These are phyloP conservation scores for Cucumis hystrix DNA, from an alignment of 306 rosid genomes.

Conservation along the genomic window DNA sequence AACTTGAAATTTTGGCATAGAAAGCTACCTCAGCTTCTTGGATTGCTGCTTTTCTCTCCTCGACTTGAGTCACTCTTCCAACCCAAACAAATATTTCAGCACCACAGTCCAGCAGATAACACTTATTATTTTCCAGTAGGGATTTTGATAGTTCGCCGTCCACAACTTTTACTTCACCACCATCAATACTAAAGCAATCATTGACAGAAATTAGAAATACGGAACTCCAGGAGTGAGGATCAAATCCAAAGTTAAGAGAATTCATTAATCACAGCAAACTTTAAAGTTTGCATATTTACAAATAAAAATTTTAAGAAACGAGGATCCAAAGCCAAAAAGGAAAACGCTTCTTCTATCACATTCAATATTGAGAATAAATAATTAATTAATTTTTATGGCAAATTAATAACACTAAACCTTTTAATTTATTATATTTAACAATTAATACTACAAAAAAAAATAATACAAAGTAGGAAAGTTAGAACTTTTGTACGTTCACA, in stretches of 20 bases:
- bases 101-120: conserved; percentile 91
- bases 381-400: neutral
- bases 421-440: neutral
- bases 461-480: neutral
- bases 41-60: conserved; percentile 80
- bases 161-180: conserved; percentile 55
- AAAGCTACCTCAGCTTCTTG: conserved; percentile 77
- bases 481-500: neutral
- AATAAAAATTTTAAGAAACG: conserved; percentile 3
- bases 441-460: neutral
- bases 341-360: neutral
- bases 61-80: conserved; percentile 94
- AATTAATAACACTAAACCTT: neutral
- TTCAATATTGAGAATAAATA: neutral
- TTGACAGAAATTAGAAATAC: conserved; percentile 16
- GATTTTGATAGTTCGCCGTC: conserved; percentile 83
- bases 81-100: conserved; percentile 85
- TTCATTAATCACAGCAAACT: neutral
- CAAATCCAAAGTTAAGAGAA: neutral
- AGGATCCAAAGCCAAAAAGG: conserved; percentile 3
- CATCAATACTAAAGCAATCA: conserved; percentile 50
- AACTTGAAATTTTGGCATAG: conserved; percentile 15
- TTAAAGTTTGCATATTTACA: neutral
- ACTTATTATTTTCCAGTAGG: conserved; percentile 74
- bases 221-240: neutral